Base-by-base conservation (phyloP, 1,284 basidiomycete species). In the Bondarzewia mesenterica region DNA sequence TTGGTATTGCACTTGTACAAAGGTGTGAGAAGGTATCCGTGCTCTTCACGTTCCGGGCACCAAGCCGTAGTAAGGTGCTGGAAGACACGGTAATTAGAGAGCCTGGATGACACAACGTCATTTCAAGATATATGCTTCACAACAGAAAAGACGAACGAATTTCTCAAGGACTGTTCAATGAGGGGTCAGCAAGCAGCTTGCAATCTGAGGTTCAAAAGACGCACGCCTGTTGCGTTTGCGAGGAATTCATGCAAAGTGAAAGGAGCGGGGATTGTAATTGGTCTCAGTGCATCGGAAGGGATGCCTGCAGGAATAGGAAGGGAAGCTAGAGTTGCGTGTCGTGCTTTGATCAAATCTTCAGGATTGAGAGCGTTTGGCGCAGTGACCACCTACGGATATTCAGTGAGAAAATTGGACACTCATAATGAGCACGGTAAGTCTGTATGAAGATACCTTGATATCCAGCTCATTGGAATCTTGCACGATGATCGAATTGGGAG, bases 41-140 rank as follows among this genome's bases (percentile, higher is more conserved):
- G 85, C 55, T 88, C 85, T 65, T 89, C 85, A 39, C 79, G 78
- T 35, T 85, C 83, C 2, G 82, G 76, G 56, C 84, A 86, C 85
- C 85, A 89, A 26, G 72, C 70, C 2, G 85, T 86, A 14, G 82
- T 86, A 6, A 68, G 60, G 49, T 81, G 75, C 48, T 83, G 76
- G 40, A 89, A 70, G 38, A 82, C 71, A 42, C 79, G 76, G 57
- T 85, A 82, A 53, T 80, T 78, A 4, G 72, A 63, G 5, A 88
- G 69, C 40, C 85, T 88, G n/a, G n/a, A n/a, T n/a, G n/a, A 51
- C 18, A 48, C 35, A 14, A 37, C 21, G 57, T 48, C 49, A 50
- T 39, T 49, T 27, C 35, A 43, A 36, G 20, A 32, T 36, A 15
- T 27, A 16, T 8, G 36, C 12, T 29, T 15, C 1, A 14, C 41